A percentile compares a stretch with the other conserved stretches of the same genome.
Evolutionary conservation across 2,329 filamentous ascomycete genomes (phyloP).

Genomic region (Pseudocercospora musae): DNA sequence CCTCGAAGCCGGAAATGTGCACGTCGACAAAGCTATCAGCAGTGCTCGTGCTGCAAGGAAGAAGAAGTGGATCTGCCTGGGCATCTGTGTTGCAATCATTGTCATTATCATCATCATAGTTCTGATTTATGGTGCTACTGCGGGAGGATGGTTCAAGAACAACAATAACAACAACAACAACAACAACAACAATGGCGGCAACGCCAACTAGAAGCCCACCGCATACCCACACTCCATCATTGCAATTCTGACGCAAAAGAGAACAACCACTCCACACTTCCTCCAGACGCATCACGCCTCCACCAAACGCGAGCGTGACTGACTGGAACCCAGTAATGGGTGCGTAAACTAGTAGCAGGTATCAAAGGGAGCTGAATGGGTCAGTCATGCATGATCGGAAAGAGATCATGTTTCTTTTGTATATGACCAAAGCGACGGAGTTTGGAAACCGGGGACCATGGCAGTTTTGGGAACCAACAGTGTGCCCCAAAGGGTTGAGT

Average conservation of each 20-base stretch:
- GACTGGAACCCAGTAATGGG: neutral
- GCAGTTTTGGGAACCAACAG: neutral
- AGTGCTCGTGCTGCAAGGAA: conserved; percentile 76
- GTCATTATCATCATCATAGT: conserved; percentile 40
- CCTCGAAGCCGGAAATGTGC: conserved; percentile 77
- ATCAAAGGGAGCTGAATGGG: neutral
- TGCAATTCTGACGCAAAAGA: neutral
- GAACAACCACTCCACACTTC: neutral
- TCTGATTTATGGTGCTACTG: conserved; percentile 32
- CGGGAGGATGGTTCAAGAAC: conserved; percentile 26
- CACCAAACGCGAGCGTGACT: neutral
- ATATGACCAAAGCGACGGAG: neutral
- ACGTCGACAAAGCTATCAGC: conserved; percentile 76
- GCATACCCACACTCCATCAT: neutral
- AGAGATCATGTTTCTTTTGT: neutral
- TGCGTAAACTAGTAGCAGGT: neutral
- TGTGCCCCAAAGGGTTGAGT: neutral
- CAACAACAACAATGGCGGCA: conserved; percentile 4
- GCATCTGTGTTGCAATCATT: conserved; percentile 54
- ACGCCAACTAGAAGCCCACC: neutral
- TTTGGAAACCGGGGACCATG: neutral
- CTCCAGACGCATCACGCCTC: neutral
- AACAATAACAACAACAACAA: conserved; percentile 22
- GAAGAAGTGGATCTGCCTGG: conserved; percentile 97
- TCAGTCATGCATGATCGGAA: neutral